phyloP scores from a whole-genome alignment of 371 early-diverging fungal genomes.

The Mortierella sp. region DNA sequence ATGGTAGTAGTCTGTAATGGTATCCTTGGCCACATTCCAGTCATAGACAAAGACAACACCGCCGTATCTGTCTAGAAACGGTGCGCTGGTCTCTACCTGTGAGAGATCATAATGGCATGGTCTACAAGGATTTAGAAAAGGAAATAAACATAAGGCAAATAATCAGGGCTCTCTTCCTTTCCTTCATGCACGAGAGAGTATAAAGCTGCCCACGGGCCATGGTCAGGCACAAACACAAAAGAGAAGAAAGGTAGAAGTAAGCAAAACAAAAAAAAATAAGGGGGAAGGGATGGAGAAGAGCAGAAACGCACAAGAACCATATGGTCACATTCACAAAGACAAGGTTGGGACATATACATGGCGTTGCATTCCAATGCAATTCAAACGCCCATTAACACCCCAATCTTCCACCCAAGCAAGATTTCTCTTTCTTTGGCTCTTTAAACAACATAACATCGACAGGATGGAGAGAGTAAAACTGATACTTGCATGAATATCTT shows the following conservation, averaged over 20 bases:
- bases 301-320: too few relatives aligned
- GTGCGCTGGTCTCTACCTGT: conserved; percentile 54
- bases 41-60: conserved; percentile 55
- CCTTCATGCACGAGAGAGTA: not conserved
- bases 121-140: conserved; percentile 5
- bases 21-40: conserved; percentile 55
- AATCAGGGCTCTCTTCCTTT: conserved; percentile 1
- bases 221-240: not conserved
- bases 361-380: too few relatives aligned
- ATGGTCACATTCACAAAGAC: too few relatives aligned
- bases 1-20: conserved; percentile 49
- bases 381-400: not conserved
- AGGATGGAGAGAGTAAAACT: too few relatives aligned
- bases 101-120: conserved; percentile 54
- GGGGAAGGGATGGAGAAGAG: not conserved
- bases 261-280: not conserved
- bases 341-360: too few relatives aligned
- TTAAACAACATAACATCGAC: too few relatives aligned
- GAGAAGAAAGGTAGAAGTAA: not conserved
- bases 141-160: not conserved
- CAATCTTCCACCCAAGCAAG: too few relatives aligned
- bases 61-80: conserved; percentile 54
- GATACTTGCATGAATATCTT: conserved; percentile 47
- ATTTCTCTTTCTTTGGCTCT: too few relatives aligned
- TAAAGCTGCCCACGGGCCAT: conserved; percentile 8